phyloP scores from a whole-genome alignment of 2,329 filamentous ascomycete genomes.

The Calonectria multiphialidica region DNA sequence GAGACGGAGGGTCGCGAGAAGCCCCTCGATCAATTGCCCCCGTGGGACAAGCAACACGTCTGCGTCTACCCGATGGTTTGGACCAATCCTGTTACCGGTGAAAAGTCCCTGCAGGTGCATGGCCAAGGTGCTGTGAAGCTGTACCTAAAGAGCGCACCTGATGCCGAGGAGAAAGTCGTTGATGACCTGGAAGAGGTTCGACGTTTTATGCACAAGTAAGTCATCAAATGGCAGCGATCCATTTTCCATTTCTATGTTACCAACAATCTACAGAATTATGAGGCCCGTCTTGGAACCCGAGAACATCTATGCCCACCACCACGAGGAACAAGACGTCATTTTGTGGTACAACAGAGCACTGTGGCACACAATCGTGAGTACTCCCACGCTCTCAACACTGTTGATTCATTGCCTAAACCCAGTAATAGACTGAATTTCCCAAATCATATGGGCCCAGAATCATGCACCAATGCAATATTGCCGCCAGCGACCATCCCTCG shows the following conservation, averaged over 20 bases:
- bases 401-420: not conserved
- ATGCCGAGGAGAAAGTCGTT: not conserved
- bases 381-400: not conserved
- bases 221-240: too few relatives aligned
- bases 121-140: not conserved
- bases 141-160: not conserved
- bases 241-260: not conserved
- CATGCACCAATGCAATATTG: not conserved
- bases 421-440: not conserved
- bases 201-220: not conserved
- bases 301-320: not conserved
- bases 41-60: not conserved
- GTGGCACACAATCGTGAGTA: not conserved
- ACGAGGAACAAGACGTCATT: not conserved
- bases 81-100: not conserved
- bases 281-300: not conserved
- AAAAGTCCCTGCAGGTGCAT: not conserved
- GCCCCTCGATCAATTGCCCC: not conserved
- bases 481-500: not conserved
- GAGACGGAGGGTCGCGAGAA: not conserved
- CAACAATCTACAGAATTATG: not conserved
- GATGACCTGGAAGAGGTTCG: not conserved
- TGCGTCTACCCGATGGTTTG: not conserved
- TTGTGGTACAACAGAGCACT: not conserved
- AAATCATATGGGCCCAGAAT: not conserved